Base-by-base conservation (phyloP, 768 basidiomycete species). In the Termitomyces sp. region DNA sequence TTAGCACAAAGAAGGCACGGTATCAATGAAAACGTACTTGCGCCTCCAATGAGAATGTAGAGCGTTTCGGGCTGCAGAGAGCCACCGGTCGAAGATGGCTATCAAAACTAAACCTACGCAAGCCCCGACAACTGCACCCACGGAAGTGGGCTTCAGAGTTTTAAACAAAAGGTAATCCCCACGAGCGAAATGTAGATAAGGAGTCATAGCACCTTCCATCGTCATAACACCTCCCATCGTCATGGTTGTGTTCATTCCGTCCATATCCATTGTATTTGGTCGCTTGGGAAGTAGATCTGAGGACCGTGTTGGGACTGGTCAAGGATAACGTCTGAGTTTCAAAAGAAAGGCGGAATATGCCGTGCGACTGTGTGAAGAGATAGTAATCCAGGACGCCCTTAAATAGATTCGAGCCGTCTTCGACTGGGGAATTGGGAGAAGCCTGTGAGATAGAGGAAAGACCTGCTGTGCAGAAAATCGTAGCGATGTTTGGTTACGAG, bases 51-150 rank as follows among this genome's bases (percentile, higher is more conserved):
- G 73, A 0, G 65, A 68, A 63, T 86, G 82, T 57, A 84, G 73
- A 9, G 75, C 69, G 28, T 76, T 72, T 18, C 87, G 76, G 55
- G 79, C 72, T 0, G 85, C 87, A 18, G 80, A 69, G 44, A 95
- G 69, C 71, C 82, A 85, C 60, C 93, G 77, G 50, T 94, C 91
- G 38, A 88, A 72, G 10, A 93, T 64, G 7, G 85, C 84, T 35
- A 94, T 73, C 35, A 87, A 38, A 64, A 88, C 75, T 22, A 95
- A 74, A 0, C 80, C 85, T 56, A 95, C 77, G 66, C 86, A 89
- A 40, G 91, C 86, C 0, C 89, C 92, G 22, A 81, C 82, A 36
- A 92, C 80, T 0, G 87, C 85, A 22, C 88, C 92, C 6, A 73
- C 61, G 0, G 90, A 86, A 3, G 77, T 77, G 0, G 94, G 92